Evolutionary conservation across 129 eudicot genomes (phyloP).

Genomic region (Artemisia argyi): DNA sequence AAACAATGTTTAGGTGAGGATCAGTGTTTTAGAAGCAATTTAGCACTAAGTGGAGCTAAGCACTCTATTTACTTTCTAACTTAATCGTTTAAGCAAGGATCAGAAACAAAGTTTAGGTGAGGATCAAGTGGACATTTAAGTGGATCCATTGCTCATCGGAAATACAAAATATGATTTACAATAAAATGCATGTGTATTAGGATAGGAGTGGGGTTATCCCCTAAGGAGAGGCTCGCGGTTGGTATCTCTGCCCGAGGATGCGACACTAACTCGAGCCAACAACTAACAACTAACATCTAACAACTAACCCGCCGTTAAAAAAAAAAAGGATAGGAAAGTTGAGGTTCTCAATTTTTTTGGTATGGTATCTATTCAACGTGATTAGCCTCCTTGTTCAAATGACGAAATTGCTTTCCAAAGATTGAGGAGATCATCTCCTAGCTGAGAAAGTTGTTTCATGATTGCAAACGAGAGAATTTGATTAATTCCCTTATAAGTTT

Average conservation of each 20-base stretch:
- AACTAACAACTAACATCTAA: no score
- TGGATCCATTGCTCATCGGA: not conserved
- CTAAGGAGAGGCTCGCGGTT: no score
- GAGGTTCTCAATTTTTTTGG: not conserved
- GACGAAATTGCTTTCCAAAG: not conserved
- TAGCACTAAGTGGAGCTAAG: not conserved
- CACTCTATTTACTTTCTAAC: not conserved
- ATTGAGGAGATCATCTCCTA: slow-evolving; percentile 2
- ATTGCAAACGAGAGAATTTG: not conserved
- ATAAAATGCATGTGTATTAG: not conserved
- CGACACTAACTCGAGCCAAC: no score
- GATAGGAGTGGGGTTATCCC: no score
- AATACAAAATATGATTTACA: not conserved
- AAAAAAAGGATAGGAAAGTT: slow-evolving; percentile 6
- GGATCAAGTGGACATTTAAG: not conserved
- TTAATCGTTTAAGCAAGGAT: not conserved
- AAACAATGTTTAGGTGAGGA: no score
- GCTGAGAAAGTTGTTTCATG: slow-evolving; percentile 4
- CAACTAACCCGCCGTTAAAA: no score
- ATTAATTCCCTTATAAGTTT: not conserved
- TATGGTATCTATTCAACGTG: not conserved
- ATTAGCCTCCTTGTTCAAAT: not conserved
- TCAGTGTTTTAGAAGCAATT: not conserved
- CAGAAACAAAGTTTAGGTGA: not conserved
- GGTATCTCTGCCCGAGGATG: no score